Base-by-base conservation (phyloP, 495 filamentous ascomycete genomes). In the Penicillium simplicissimum region DNA sequence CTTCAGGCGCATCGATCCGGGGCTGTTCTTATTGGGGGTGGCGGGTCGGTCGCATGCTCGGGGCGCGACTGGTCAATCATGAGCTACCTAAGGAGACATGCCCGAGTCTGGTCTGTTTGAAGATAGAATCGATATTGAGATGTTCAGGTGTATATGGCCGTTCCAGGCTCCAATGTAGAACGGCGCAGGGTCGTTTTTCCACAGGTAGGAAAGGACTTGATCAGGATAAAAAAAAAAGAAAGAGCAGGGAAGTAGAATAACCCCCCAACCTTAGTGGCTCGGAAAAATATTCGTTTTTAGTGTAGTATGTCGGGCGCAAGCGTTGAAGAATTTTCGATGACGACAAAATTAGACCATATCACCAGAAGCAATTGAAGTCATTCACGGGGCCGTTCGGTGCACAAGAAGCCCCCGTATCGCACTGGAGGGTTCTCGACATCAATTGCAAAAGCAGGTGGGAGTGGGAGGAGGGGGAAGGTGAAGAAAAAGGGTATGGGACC, bases 1-100 rank as follows among this genome's bases (percentile, higher is more conserved):
- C 60, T 61, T 67, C 62, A 62, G 52, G 58, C 59, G 63, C 60
- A 64, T 69, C 60, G 67, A 65, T 55, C 64, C 66, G 57, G 57
- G 59, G 53, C 55, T 59, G 59, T 60, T 68, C 42, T 59, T 52
- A 71, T 62, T 61, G 65, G 65, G 66, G 58, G 58, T 66, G 57
- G 51, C 62, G 37, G 59, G 61, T 58, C 51, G 61, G 71, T 70
- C 62, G 73, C 75, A 77, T 77, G 69, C 68, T 76, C 72, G 63
- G 58, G 33, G 66, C 62, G 66, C 62, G 60, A 59, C 48, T 61
- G 55, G 56, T 38, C 49, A 10, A 13, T 71, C 66, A 71, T 71
- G 66, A 69, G 57, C 66, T 28, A 60, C n/a, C n/a, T n/a, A n/a
- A n/a, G 37, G 55, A 59, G 63, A 60, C 69, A 71, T 71, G 23